Percentiles rank a stretch among this genome's conserved stretches.
These are phyloP conservation scores for Rubroboletus pulcherrimus DNA, from an alignment of 768 basidiomycete genomes.

Conservation along the genomic window DNA sequence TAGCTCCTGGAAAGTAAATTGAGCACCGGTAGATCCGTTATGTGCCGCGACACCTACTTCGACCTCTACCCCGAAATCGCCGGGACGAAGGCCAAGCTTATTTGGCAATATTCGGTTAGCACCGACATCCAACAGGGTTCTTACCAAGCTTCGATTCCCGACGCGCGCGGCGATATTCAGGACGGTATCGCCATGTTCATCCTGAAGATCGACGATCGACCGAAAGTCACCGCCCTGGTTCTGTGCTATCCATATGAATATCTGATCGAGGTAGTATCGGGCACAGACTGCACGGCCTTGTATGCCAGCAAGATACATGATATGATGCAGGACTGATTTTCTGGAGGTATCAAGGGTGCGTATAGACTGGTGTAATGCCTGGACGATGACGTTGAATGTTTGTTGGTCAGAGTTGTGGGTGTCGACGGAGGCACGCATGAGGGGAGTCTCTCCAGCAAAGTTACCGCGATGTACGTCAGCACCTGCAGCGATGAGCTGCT, in stretches of 20 bases:
- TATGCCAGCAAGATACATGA: constrained; percentile 86
- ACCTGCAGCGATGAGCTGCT: constrained; percentile 67
- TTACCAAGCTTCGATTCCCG: constrained; percentile 83
- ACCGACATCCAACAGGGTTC: constrained; percentile 85
- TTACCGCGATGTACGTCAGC: constrained; percentile 92
- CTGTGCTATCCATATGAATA: constrained; percentile 82
- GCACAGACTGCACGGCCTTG: constrained; percentile 83
- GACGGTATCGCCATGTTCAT: constrained; percentile 94
- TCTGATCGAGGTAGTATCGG: constrained; percentile 86
- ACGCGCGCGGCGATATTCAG: constrained; percentile 93
- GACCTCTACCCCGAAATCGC: constrained; percentile 91
- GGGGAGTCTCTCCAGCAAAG: constrained; percentile 88
- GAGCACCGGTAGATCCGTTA: background rate
- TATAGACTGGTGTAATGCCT: constrained; percentile 66
- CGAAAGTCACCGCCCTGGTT: constrained; percentile 72
- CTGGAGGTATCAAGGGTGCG: constrained; percentile 84
- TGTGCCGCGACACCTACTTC: constrained; percentile 51
- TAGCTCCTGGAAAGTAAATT: constrained; percentile 48
- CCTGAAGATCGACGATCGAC: constrained; percentile 84
- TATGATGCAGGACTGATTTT: constrained; percentile 88
- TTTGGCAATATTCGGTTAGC: constrained; percentile 88
- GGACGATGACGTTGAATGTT: constrained; percentile 64
- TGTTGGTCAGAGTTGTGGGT: constrained; percentile 82
- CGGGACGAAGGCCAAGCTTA: constrained; percentile 89
- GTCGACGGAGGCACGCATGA: constrained; percentile 88